phyloP scores from a whole-genome alignment of 805 yeast species.

The Starmerella cellae region DNA sequence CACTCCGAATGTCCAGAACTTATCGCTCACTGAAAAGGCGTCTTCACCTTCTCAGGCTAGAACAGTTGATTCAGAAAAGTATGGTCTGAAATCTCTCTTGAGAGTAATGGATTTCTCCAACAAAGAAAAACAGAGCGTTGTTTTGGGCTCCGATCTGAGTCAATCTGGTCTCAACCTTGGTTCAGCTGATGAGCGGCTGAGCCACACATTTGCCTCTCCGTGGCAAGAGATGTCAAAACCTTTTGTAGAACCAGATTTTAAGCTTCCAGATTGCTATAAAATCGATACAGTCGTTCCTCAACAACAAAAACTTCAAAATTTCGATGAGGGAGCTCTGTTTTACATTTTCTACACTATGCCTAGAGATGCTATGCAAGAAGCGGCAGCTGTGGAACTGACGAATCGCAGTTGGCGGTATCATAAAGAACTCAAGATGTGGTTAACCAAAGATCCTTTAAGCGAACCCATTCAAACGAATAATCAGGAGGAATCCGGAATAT shows the following conservation, averaged over 20 bases:
- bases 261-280: constrained; percentile 46
- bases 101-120: constrained; percentile 50
- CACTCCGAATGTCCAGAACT: constrained; percentile 7
- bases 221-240: constrained; percentile 89
- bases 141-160: constrained; percentile 62
- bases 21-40: constrained; percentile 1
- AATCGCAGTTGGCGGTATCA: constrained; percentile 95
- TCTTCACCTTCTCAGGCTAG: not conserved
- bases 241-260: constrained; percentile 75
- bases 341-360: constrained; percentile 91
- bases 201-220: constrained; percentile 70
- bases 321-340: constrained; percentile 84
- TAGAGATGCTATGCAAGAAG: constrained; percentile 81
- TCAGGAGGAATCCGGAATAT: constrained; percentile 84
- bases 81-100: constrained; percentile 53
- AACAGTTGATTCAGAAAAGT: constrained; percentile 40
- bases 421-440: constrained; percentile 89
- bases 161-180: constrained; percentile 50
- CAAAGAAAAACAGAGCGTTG: constrained; percentile 48
- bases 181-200: constrained; percentile 34
- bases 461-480: constrained; percentile 75
- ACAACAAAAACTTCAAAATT: constrained; percentile 34
- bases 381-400: constrained; percentile 82
- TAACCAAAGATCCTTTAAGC: constrained; percentile 79
- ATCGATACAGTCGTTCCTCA: constrained; percentile 34